phyloP scores from a whole-genome alignment of 768 basidiomycete species.

The Kwoniella mangroviensis region DNA sequence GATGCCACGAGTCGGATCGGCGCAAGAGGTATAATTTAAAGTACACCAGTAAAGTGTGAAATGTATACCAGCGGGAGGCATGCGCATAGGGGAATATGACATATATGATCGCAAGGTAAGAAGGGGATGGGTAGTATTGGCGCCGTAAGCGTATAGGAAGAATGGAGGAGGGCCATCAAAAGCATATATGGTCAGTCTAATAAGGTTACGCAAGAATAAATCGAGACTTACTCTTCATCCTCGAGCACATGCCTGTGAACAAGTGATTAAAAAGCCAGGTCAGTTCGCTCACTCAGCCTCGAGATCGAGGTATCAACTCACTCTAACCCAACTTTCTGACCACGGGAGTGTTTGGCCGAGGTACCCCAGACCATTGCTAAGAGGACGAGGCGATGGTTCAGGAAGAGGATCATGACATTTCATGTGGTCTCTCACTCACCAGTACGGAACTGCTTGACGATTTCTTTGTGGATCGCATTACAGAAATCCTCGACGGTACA shows the following conservation, averaged over 20 bases:
- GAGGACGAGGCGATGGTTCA: neutral
- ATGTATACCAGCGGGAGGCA: too few species aligned
- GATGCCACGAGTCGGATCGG: too few species aligned
- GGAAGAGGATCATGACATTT: slow-evolving; percentile 5
- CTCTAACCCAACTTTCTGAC: slow-evolving; percentile 71
- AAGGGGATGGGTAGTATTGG: too few species aligned
- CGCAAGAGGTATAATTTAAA: too few species aligned
- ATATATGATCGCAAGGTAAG: too few species aligned
- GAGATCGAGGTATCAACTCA: slow-evolving; percentile 29
- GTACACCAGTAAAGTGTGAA: too few species aligned
- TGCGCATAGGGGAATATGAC: too few species aligned
- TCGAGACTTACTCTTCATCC: slow-evolving; percentile 53
- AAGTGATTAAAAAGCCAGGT: neutral
- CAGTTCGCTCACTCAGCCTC: neutral
- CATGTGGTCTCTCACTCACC: slow-evolving; percentile 62
- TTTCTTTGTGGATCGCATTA: slow-evolving; percentile 92
- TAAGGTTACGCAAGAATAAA: neutral
- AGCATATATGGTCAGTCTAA: neutral
- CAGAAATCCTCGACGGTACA: slow-evolving; percentile 84
- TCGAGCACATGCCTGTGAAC: slow-evolving; percentile 50
- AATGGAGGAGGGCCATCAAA: neutral
- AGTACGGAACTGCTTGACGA: slow-evolving; percentile 93
- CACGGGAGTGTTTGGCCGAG: slow-evolving; percentile 94
- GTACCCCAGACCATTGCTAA: slow-evolving; percentile 83
- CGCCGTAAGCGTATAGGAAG: neutral